phyloP scores from a whole-genome alignment of 225 moss, liverwort and hornwort species.

The Physcomitrium patens region DNA sequence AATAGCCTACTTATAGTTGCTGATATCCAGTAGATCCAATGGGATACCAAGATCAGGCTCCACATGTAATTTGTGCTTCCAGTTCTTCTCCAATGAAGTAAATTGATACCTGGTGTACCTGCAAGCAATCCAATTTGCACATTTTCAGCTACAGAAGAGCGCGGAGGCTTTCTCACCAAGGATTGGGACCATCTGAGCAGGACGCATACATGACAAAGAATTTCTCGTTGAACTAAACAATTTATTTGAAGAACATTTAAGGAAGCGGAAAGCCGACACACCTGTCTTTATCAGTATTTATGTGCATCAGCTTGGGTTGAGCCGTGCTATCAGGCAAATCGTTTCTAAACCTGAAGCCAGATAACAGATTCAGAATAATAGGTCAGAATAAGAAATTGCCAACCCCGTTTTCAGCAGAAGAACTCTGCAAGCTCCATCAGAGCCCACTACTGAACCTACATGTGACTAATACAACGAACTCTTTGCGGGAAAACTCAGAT shows the following conservation, averaged over 20 bases:
- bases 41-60: conserved; percentile 97
- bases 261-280: conserved; percentile 40
- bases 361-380: not conserved
- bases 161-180: not conserved
- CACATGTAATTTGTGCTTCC: conserved; percentile 91
- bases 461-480: not conserved
- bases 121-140: conserved; percentile 35
- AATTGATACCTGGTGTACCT: conserved; percentile 97
- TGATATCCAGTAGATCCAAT: conserved; percentile 94
- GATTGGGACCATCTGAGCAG: not conserved
- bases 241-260: not conserved
- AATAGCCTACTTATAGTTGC: conserved; percentile 89
- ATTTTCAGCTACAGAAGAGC: conserved; percentile 19
- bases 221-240: not conserved
- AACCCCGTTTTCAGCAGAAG: not conserved
- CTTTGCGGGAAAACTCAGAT: not conserved
- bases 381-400: not conserved
- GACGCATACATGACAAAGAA: conserved; percentile 1
- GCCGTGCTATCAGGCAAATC: conserved; percentile 95
- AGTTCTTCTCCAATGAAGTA: conserved; percentile 87
- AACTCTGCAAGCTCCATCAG: not conserved
- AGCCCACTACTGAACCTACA: not conserved
- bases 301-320: conserved; percentile 97
- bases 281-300: conserved; percentile 96
- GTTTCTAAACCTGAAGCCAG: conserved; percentile 87